Conservation (phyloP, 164 flowering plant genomes). For the Buxus sempervirens region DNA sequence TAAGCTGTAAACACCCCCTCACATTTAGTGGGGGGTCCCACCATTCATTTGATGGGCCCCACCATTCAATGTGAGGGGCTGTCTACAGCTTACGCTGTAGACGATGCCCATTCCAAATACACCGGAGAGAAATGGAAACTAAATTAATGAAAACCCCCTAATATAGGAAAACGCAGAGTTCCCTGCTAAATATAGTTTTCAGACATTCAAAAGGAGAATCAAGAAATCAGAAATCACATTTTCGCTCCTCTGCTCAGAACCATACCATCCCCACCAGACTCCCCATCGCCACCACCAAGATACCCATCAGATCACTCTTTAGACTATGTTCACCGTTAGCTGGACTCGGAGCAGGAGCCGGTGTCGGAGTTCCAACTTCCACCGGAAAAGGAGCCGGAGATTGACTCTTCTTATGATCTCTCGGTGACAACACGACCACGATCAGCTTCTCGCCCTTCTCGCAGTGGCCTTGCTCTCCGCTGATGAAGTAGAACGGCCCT, state of each 20-base stretch:
- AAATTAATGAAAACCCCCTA: too few relatives aligned
- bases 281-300: constrained; percentile 17
- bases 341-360: constrained; percentile 21
- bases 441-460: constrained; percentile 52
- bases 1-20: too few relatives aligned
- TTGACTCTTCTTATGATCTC: constrained; percentile 6
- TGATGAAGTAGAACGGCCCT: constrained; percentile 54
- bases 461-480: constrained; percentile 46
- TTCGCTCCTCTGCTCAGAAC: neutral
- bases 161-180: too few relatives aligned
- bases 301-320: constrained; percentile 13
- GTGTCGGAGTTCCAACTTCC: constrained; percentile 37
- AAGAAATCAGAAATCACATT: neutral
- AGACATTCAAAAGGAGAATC: neutral
- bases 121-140: too few relatives aligned
- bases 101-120: too few relatives aligned
- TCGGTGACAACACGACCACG: constrained; percentile 45
- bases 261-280: constrained; percentile 16
- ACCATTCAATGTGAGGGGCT: too few relatives aligned
- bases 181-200: too few relatives aligned
- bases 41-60: too few relatives aligned
- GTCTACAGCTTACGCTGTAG: too few relatives aligned
- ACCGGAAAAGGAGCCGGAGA: constrained; percentile 56
- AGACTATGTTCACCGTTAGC: constrained; percentile 17
- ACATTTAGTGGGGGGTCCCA: too few relatives aligned